These are phyloP conservation scores for Barnettozyma pratensis DNA, from an alignment of 805 yeast genomes.

Conservation along the genomic window DNA sequence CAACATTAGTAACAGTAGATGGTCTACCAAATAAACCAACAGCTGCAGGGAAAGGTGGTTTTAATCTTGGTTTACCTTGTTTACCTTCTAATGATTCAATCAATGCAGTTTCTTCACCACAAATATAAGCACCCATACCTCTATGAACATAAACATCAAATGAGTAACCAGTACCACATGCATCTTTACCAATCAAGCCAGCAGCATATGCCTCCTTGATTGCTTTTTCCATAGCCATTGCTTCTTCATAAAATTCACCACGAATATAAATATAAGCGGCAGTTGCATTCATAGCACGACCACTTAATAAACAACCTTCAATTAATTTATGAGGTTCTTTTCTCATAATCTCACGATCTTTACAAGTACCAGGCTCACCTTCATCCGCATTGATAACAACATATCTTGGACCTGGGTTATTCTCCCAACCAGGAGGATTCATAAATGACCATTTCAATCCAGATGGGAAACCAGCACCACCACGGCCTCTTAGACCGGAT, in stretches of 20 bases:
- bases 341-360: constrained; percentile 86
- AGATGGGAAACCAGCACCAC: constrained; percentile 92
- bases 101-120: constrained; percentile 90
- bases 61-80: constrained; percentile 89
- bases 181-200: constrained; percentile 76
- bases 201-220: constrained; percentile 83
- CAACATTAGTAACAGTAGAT: constrained; percentile 86
- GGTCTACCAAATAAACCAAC: constrained; percentile 91
- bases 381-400: constrained; percentile 85
- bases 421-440: constrained; percentile 96
- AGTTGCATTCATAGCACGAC: constrained; percentile 89
- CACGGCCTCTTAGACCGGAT: constrained; percentile 85
- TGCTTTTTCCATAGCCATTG: constrained; percentile 67
- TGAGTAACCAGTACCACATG: constrained; percentile 82
- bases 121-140: constrained; percentile 90
- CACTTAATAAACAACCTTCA: constrained; percentile 88
- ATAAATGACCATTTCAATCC: constrained; percentile 90
- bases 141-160: constrained; percentile 83
- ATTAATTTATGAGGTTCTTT: constrained; percentile 90
- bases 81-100: constrained; percentile 88
- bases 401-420: constrained; percentile 83
- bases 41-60: constrained; percentile 95
- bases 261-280: constrained; percentile 90
- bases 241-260: constrained; percentile 86
- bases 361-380: constrained; percentile 94